phyloP scores from a whole-genome alignment of 2,329 filamentous ascomycete species.

The Aureobasidium sp. region DNA sequence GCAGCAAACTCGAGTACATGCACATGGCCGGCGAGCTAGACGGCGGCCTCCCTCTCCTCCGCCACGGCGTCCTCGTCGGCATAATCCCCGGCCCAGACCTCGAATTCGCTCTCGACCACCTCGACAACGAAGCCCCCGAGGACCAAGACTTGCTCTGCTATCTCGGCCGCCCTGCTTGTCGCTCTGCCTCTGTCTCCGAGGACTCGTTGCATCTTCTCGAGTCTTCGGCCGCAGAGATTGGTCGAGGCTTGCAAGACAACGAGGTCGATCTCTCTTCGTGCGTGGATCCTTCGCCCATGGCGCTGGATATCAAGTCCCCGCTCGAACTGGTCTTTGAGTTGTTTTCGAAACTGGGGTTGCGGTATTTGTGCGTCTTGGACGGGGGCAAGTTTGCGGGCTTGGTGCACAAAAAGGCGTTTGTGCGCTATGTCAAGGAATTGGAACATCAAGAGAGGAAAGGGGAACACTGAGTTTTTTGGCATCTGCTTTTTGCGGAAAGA shows the following conservation, averaged over 20 bases:
- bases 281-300: constrained; percentile 84
- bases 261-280: constrained; percentile 70
- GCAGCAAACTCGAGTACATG: constrained; percentile 71
- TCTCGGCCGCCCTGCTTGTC: constrained; percentile 60
- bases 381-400: constrained; percentile 84
- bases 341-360: constrained; percentile 85
- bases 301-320: constrained; percentile 79
- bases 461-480: constrained; percentile 29
- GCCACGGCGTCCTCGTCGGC: constrained; percentile 72
- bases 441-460: constrained; percentile 46
- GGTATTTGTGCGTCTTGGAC: constrained; percentile 83
- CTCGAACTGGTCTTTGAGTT: constrained; percentile 96
- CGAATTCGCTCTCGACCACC: constrained; percentile 81
- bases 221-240: constrained; percentile 51
- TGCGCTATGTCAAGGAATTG: constrained; percentile 83
- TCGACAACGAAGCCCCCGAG: constrained; percentile 39
- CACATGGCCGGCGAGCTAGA: constrained; percentile 86
- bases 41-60: constrained; percentile 80
- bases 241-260: not conserved
- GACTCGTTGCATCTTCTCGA: constrained; percentile 21
- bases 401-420: constrained; percentile 95
- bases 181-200: constrained; percentile 32
- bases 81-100: constrained; percentile 91
- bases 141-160: constrained; percentile 68
- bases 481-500: no score